These are phyloP conservation scores for Lepidium campestre DNA, from an alignment of 441 rosid species.

Conservation along the genomic window DNA sequence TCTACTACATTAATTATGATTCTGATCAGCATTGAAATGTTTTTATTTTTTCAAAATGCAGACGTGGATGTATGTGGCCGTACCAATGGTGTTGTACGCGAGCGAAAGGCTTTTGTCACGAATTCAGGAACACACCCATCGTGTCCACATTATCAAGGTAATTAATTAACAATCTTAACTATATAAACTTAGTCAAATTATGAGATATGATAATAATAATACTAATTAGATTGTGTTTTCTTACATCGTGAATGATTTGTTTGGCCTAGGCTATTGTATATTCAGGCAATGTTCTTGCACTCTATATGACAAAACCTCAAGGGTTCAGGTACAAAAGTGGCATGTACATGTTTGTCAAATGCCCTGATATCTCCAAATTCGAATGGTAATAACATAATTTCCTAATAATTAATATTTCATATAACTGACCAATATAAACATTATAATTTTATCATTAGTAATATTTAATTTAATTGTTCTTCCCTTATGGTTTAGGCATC, in stretches of 20 bases:
- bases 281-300: conserved; percentile 83
- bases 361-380: conserved; percentile 66
- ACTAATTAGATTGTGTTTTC: conserved; percentile 20
- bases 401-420: neutral
- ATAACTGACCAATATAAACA: neutral
- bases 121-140: conserved; percentile 49
- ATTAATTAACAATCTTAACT: neutral
- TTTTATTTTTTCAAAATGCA: too few species aligned
- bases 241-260: conserved; percentile 18
- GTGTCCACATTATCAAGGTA: conserved; percentile 71
- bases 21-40: too few species aligned
- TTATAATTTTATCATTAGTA: neutral
- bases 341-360: conserved; percentile 88
- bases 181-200: too few species aligned
- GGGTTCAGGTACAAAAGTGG: conserved; percentile 85
- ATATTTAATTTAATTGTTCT: neutral
- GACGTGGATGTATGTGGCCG: conserved; percentile 81
- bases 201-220: neutral
- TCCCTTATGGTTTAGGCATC: conserved; percentile 54
- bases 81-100: conserved; percentile 54
- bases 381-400: conserved; percentile 51
- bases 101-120: conserved; percentile 49
- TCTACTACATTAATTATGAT: too few species aligned
- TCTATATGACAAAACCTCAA: conserved; percentile 72
- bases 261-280: conserved; percentile 64